These are phyloP conservation scores for Globisporangium recalcitrans DNA, from an alignment of 352 stramenopile species.

Conservation along the genomic window DNA sequence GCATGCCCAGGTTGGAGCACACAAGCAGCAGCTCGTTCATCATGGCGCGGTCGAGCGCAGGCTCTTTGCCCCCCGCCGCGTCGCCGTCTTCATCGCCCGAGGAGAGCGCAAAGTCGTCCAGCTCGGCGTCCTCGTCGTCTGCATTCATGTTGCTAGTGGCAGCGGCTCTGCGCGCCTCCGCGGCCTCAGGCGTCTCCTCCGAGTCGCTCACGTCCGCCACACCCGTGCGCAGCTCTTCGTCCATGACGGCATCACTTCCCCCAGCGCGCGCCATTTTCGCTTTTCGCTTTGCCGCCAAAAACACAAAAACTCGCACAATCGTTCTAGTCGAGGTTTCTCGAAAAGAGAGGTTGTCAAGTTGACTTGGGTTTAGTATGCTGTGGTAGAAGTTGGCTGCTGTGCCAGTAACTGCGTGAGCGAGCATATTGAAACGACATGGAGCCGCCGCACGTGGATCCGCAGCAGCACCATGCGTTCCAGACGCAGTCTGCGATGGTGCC, in stretches of 20 bases:
- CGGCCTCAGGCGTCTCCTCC: constrained; percentile 10
- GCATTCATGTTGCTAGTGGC: constrained; percentile 16
- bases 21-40: constrained; percentile 86
- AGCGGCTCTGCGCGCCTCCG: constrained; percentile 10
- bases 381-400: background rate
- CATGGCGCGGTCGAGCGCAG: constrained; percentile 62
- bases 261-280: constrained; percentile 8
- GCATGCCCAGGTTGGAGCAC: constrained; percentile 84
- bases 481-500: background rate
- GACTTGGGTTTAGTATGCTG: background rate
- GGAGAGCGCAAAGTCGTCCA: constrained; percentile 59
- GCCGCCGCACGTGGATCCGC: constrained; percentile 6
- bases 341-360: too few relatives aligned
- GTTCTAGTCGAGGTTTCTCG: too few relatives aligned
- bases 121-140: constrained; percentile 16
- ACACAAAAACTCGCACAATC: background rate
- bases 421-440: constrained; percentile 8
- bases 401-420: too few relatives aligned
- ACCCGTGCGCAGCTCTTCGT: constrained; percentile 2
- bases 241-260: background rate
- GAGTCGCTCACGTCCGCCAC: constrained; percentile 10
- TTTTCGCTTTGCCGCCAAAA: constrained; percentile 2
- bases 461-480: constrained; percentile 13
- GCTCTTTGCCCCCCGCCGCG: constrained; percentile 21
- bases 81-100: constrained; percentile 38